phyloP scores from a whole-genome alignment of 2,329 filamentous ascomycete genomes.

The Colletotrichum australisinense region DNA sequence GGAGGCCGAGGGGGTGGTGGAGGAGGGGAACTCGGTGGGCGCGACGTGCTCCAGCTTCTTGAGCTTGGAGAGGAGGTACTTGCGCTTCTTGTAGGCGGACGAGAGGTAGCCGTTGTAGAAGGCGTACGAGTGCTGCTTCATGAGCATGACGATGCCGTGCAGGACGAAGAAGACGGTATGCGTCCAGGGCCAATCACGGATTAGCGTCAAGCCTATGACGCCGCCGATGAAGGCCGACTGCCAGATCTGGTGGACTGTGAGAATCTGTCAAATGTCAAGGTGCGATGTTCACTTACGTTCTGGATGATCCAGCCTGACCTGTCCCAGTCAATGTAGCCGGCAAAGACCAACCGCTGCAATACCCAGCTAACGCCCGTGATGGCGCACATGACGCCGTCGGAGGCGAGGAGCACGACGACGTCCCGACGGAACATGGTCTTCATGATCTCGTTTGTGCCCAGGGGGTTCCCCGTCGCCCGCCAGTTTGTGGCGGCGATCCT shows the following conservation, averaged over 20 bases:
- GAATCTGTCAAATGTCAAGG: not conserved
- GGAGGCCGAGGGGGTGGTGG: slow-evolving; percentile 53
- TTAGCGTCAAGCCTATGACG: slow-evolving; percentile 73
- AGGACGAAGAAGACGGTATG: slow-evolving; percentile 83
- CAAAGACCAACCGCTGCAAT: slow-evolving; percentile 70
- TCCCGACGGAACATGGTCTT: slow-evolving; percentile 71
- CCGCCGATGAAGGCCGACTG: slow-evolving; percentile 72
- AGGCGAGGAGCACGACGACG: slow-evolving; percentile 66
- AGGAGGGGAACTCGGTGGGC: slow-evolving; percentile 56
- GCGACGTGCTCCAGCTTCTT: slow-evolving; percentile 67
- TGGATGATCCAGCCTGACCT: slow-evolving; percentile 78
- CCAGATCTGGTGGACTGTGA: slow-evolving; percentile 65
- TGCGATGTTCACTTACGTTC: slow-evolving; percentile 58
- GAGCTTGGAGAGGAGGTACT: slow-evolving; percentile 58
- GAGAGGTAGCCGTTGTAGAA: slow-evolving; percentile 84
- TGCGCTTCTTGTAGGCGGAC: slow-evolving; percentile 64
- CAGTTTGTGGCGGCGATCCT: slow-evolving; percentile 77
- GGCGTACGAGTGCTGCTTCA: slow-evolving; percentile 86
- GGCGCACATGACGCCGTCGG: slow-evolving; percentile 77
- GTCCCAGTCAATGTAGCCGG: slow-evolving; percentile 75
- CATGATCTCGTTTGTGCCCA: slow-evolving; percentile 80
- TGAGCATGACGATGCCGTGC: slow-evolving; percentile 79
- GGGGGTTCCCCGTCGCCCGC: slow-evolving; percentile 72
- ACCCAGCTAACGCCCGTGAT: slow-evolving; percentile 73
- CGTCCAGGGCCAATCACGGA: slow-evolving; percentile 85